phyloP scores from a whole-genome alignment of 139 green algal genomes.

The Haematococcus lacustris region DNA sequence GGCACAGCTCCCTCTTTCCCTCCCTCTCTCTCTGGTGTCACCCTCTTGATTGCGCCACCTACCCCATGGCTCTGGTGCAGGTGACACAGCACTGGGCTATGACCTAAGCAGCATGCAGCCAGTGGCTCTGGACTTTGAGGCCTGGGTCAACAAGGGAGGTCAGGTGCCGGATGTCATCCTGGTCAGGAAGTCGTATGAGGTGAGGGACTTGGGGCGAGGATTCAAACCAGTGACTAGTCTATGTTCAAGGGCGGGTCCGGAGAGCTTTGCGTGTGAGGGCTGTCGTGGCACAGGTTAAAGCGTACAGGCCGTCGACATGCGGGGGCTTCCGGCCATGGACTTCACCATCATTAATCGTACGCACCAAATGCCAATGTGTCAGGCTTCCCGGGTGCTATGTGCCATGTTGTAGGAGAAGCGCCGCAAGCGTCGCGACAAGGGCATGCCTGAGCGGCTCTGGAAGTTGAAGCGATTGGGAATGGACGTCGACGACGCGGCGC shows the following conservation, averaged over 20 bases:
- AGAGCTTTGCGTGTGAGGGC: no score
- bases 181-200: constrained; percentile 28
- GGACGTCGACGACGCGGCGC: constrained; percentile 49
- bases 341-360: no score
- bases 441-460: constrained; percentile 47
- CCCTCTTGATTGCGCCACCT: no score
- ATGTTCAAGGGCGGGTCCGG: no score
- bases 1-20: no score
- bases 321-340: no score
- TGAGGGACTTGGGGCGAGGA: not conserved
- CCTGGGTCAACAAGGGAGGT: constrained; percentile 46
- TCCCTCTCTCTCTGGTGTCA: no score
- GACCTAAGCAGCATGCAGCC: constrained; percentile 75
- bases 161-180: constrained; percentile 85
- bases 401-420: constrained; percentile 74
- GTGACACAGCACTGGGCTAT: constrained; percentile 85
- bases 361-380: no score
- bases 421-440: constrained; percentile 31
- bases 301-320: no score
- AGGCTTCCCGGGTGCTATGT: no score
- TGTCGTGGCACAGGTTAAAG: no score
- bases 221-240: not conserved
- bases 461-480: constrained; percentile 72
- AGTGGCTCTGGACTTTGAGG: constrained; percentile 70
- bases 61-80: no score